Evolutionary conservation across 192 early-diverging fungal species (phyloP).

Genomic region (Spizellomyces sp.): DNA sequence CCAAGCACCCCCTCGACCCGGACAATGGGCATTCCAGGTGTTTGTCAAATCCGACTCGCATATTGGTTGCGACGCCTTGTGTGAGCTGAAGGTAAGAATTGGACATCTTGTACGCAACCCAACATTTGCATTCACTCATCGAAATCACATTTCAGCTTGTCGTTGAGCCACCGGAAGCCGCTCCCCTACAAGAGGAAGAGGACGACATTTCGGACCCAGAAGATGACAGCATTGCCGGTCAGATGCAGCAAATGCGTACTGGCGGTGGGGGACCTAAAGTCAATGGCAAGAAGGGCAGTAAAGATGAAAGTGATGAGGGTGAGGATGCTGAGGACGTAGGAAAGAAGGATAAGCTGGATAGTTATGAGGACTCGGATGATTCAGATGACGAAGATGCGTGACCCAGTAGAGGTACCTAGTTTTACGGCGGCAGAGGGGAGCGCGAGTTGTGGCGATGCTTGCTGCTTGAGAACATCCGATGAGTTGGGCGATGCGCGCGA

Average conservation of each 20-base stretch:
- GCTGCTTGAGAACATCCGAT: too few relatives aligned
- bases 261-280: neutral
- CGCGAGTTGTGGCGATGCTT: too few relatives aligned
- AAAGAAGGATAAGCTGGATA: neutral
- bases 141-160: slow-evolving; percentile 22
- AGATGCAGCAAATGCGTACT: slow-evolving; percentile 80
- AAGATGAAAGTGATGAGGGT: neutral
- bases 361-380: slow-evolving; percentile 1
- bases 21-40: slow-evolving; percentile 79
- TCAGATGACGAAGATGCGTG: neutral
- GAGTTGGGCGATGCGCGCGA: too few relatives aligned
- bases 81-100: slow-evolving; percentile 72
- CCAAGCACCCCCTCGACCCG: slow-evolving; percentile 87
- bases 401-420: too few relatives aligned
- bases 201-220: slow-evolving; percentile 97
- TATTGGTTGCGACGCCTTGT: slow-evolving; percentile 77
- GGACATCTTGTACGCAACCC: neutral
- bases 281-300: neutral
- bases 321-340: neutral
- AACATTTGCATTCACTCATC: neutral
- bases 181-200: slow-evolving; percentile 79
- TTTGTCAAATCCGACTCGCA: slow-evolving; percentile 89
- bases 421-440: too few relatives aligned
- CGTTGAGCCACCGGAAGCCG: slow-evolving; percentile 69
- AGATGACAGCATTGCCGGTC: slow-evolving; percentile 92